Evolutionary conservation across 2,329 filamentous ascomycete genomes (phyloP).

Genomic region (Penicillium sp.): DNA sequence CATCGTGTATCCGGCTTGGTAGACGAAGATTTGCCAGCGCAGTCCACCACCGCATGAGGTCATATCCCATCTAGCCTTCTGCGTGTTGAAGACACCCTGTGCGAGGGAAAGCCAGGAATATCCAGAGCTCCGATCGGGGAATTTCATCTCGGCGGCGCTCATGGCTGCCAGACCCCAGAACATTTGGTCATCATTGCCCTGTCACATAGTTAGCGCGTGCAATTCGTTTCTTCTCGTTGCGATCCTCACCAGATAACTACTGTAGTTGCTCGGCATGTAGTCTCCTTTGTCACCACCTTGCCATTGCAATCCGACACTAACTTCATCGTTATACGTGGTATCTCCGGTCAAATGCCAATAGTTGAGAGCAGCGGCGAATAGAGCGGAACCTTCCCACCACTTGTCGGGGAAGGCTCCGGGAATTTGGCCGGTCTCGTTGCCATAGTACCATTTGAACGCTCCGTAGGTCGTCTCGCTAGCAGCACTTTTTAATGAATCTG

Average conservation of each 20-base stretch:
- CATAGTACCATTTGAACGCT: slow-evolving; percentile 54
- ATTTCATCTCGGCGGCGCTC: slow-evolving; percentile 64
- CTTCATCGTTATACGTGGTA: slow-evolving; percentile 58
- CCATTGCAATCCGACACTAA: slow-evolving; percentile 43
- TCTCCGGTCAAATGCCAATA: slow-evolving; percentile 70
- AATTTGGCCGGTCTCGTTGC: slow-evolving; percentile 51
- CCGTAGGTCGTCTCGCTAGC: slow-evolving; percentile 46
- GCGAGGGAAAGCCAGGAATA: slow-evolving; percentile 56
- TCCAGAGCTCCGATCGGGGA: slow-evolving; percentile 54
- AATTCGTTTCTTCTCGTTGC: not conserved
- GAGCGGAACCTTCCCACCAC: slow-evolving; percentile 71
- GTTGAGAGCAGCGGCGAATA: slow-evolving; percentile 68
- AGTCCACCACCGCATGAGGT: slow-evolving; percentile 68
- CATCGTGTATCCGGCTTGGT: slow-evolving; percentile 76
- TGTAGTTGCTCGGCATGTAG: slow-evolving; percentile 41
- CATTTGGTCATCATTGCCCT: slow-evolving; percentile 69
- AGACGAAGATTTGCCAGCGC: slow-evolving; percentile 76
- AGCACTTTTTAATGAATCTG: slow-evolving; percentile 46
- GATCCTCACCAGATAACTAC: slow-evolving; percentile 24
- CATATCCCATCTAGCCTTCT: slow-evolving; percentile 68
- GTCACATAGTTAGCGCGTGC: not conserved
- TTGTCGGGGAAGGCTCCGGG: slow-evolving; percentile 64
- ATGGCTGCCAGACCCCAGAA: slow-evolving; percentile 70
- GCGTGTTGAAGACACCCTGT: slow-evolving; percentile 70
- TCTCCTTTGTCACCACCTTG: slow-evolving; percentile 35